Percentiles rank a stretch among this genome's conserved stretches.
These are phyloP conservation scores for Teratosphaeria nubilosa DNA, from an alignment of 2,329 filamentous ascomycete genomes.

Conservation along the genomic window DNA sequence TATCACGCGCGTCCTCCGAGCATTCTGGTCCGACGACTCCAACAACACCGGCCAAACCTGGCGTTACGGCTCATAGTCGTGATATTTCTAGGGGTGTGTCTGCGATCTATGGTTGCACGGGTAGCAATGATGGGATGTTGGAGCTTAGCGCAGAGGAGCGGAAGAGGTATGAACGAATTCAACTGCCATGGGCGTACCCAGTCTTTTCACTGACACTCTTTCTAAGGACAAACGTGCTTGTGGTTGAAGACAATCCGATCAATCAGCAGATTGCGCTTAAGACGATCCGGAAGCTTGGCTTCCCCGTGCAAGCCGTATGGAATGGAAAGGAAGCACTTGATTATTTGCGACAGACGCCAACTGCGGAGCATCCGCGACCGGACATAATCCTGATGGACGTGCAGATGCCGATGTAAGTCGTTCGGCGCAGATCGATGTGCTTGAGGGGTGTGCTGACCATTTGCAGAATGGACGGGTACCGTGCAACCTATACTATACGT, in stretches of 20 bases:
- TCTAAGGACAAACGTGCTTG: conserved; percentile 52
- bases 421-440: not conserved
- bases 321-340: conserved; percentile 71
- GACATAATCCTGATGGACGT: conserved; percentile 49
- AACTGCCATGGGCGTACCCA: too few relatives aligned
- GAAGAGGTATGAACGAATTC: conserved; percentile 23
- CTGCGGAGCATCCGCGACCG: conserved; percentile 44
- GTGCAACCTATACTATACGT: conserved; percentile 62
- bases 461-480: conserved; percentile 52
- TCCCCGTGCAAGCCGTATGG: conserved; percentile 61
- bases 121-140: conserved; percentile 28
- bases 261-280: conserved; percentile 60
- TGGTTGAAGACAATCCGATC: conserved; percentile 67
- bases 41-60: conserved; percentile 10
- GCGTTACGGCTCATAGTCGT: conserved; percentile 6
- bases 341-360: conserved; percentile 44
- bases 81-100: conserved; percentile 9
- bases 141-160: conserved; percentile 49
- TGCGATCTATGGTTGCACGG: not conserved
- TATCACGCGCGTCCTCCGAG: conserved; percentile 60
- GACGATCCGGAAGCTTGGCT: conserved; percentile 63
- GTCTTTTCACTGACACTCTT: not conserved
- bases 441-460: not conserved
- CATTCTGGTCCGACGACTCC: conserved; percentile 36
- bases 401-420: conserved; percentile 29